Evolutionary conservation across 495 filamentous ascomycete genomes (phyloP), one percentile per base, ranked within the genome.

Genomic region (Talaromyces proteolyticus): DNA sequence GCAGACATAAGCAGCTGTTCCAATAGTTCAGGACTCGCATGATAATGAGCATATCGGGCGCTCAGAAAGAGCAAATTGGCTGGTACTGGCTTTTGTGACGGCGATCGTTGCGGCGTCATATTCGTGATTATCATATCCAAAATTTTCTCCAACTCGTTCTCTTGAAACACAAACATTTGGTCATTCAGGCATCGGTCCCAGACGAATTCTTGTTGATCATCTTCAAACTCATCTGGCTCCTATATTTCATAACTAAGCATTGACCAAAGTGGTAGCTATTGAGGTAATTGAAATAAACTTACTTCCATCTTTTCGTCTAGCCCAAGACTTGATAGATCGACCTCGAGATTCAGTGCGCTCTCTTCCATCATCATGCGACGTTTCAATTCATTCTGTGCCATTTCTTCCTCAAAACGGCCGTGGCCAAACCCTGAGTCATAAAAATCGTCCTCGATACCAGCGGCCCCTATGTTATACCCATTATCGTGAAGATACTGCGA

Each of bases 351-450:
- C 50, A 94, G 85, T 10, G 94, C 91, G 62, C 93, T 99, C 65
- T 99, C 94, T 85, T 97, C 96, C 93, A 97, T 97, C 92, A 99
- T 96, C 94, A 99, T 97, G 17, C 93, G 84, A 49, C 92, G 77
- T 57, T 90, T 88, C 79, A 95, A 81, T 66, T 97, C 93, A 54
- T 89, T 97, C 66, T 98, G 93, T 4, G 92, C 91, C 77, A 97
- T 82, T 57, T 97, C 93, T 59, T 98, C 90, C 63, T 98, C 94
- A 57, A 98, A 97, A 42, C 82, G 82, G 55, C 95, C 92, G 61
- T 97, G 89, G 2, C 86, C 91, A 57, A 97, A 85, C 12, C 94
- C 93, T 1, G 83, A 80, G 53, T 93, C 89, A 64, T 99, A 99
- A 60, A 97, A 97, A 65, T 99, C 93, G 62, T 93, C 89, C 24